Evolutionary conservation across 331 rosid species (phyloP).

Genomic region (Malus hybrid): DNA sequence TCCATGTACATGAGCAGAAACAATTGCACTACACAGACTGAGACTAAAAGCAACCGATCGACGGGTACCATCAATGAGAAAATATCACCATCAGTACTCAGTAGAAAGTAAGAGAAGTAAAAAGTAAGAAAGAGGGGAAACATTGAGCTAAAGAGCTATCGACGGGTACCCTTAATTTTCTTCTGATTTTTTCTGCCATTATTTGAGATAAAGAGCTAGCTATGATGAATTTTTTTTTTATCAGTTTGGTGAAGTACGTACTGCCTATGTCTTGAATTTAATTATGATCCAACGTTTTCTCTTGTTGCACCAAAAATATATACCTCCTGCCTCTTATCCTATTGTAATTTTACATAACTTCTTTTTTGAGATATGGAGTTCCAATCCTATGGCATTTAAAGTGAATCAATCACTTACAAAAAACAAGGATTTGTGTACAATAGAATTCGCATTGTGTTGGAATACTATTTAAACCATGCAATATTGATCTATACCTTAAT

Average conservation of each 20-base stretch:
- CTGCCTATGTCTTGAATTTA: not conserved
- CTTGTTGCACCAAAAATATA: not conserved
- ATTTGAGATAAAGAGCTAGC: not conserved
- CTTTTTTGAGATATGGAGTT: not conserved
- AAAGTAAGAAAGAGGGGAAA: not conserved
- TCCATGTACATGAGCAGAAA: not conserved
- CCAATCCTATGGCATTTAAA: too few relatives aligned
- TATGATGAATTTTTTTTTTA: not conserved
- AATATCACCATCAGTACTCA: not conserved
- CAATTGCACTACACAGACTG: not conserved
- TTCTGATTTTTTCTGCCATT: not conserved
- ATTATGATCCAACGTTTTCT: not conserved
- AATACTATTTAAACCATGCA: too few relatives aligned
- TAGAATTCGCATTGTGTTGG: too few relatives aligned
- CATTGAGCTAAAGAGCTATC: not conserved
- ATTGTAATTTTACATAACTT: not conserved
- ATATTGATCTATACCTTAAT: too few relatives aligned
- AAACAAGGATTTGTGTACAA: too few relatives aligned
- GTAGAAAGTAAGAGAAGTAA: not conserved
- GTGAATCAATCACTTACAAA: too few relatives aligned
- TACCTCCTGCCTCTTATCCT: not conserved
- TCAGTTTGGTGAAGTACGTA: not conserved
- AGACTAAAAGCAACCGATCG: not conserved
- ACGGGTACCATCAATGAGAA: not conserved
- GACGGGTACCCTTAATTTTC: not conserved